phyloP scores from a whole-genome alignment of 2,329 filamentous ascomycete species.

The Trichoderma sp. region DNA sequence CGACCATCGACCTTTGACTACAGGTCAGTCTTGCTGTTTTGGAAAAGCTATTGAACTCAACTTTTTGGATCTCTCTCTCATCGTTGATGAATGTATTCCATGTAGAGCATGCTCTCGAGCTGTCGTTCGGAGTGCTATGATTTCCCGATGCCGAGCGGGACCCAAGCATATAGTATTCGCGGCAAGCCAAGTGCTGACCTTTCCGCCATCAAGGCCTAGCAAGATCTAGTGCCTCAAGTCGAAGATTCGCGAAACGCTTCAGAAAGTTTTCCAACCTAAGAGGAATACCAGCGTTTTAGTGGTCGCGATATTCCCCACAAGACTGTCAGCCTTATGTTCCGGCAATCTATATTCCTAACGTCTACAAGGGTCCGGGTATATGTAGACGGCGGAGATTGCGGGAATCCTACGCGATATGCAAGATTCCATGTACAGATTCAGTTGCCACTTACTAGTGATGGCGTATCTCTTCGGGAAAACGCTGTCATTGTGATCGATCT shows the following conservation, averaged over 20 bases:
- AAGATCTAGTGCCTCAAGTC: neutral
- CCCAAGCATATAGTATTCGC: too few relatives aligned
- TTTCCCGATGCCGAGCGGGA: neutral
- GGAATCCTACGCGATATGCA: neutral
- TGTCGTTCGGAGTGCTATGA: neutral
- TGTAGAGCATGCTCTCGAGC: neutral
- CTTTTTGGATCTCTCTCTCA: too few relatives aligned
- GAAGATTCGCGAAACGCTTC: neutral
- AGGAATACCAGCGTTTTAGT: neutral
- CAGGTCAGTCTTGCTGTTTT: neutral
- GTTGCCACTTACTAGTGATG: neutral
- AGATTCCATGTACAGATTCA: neutral
- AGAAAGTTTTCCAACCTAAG: neutral
- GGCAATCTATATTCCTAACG: neutral
- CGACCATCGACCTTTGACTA: neutral
- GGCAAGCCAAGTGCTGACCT: neutral
- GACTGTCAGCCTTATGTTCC: neutral
- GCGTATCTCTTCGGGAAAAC: neutral
- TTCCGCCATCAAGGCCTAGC: neutral
- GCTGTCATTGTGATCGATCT: neutral
- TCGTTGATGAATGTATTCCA: neutral
- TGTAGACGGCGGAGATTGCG: neutral
- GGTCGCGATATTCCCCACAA: neutral
- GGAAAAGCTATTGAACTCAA: neutral
- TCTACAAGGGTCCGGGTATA: neutral